A percentile compares a stretch with the other conserved stretches of the same genome.
Evolutionary conservation across 2,329 filamentous ascomycete species (phyloP).

Genomic region (Hymenoscyphus infarciens): DNA sequence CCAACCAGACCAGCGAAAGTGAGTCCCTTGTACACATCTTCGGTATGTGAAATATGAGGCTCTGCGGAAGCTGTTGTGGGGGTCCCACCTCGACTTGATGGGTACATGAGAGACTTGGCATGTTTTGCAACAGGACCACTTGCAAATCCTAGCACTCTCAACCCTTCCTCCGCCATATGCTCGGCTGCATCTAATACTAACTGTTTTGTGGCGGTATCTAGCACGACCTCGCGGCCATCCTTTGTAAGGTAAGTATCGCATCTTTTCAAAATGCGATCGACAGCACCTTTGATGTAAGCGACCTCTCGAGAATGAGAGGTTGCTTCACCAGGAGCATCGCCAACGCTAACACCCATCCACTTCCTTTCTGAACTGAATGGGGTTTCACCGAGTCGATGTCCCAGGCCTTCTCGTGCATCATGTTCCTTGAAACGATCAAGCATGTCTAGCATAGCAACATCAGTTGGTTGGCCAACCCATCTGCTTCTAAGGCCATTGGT

Average conservation of each 20-base stretch:
- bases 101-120: conserved; percentile 38
- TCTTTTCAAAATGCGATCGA: conserved; percentile 79
- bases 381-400: conserved; percentile 77
- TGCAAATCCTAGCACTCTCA: conserved; percentile 89
- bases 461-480: conserved; percentile 95
- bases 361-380: conserved; percentile 97
- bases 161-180: conserved; percentile 80
- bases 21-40: conserved; percentile 77
- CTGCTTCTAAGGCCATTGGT: conserved; percentile 68
- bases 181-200: conserved; percentile 78
- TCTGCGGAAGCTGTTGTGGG: conserved; percentile 38
- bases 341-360: conserved; percentile 97
- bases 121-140: conserved; percentile 66
- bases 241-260: conserved; percentile 89
- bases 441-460: conserved; percentile 94
- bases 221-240: conserved; percentile 79
- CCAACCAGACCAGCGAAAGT: conserved; percentile 90
- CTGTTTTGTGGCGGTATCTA: conserved; percentile 72
- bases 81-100: conserved; percentile 48
- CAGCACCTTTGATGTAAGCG: conserved; percentile 91
- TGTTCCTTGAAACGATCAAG: conserved; percentile 88
- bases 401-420: conserved; percentile 82
- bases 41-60: conserved; percentile 43
- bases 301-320: conserved; percentile 56
- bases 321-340: conserved; percentile 37